Evolutionary conservation across 2,329 filamentous ascomycete species (phyloP), one percentile per base, ranked within the genome.

Genomic region (Aureobasidium sp.): DNA sequence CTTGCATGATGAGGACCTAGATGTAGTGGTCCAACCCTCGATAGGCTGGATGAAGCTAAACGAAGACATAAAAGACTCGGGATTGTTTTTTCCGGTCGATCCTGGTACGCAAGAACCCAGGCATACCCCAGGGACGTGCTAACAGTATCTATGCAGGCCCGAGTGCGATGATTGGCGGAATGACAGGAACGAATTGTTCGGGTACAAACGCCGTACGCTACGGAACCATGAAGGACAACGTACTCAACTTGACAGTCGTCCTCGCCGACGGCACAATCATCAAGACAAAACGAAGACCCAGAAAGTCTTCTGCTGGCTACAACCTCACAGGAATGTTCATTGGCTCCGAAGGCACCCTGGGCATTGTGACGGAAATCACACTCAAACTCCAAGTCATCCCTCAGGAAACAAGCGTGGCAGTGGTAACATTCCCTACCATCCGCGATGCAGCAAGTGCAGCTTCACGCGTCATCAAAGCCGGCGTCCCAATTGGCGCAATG

Each of bases 21-120:
- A 97, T 68, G 81, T 96, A 54, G 89, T 96, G 5, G 91, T 97
- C 3, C 92, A 97, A 72, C 92, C 92, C 3, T 89, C 89, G 7
- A 87, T 97, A 11, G 87, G 88, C n/a, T 97, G 91, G 91, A 91
- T 95, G 82, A 85, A 89, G 58, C 77, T 97, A 62, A 97, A 97
- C 69, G 85, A 88, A 66, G 80, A 85, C 53, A 85, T 89, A 69
- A 84, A 88, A 73, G 80, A 83, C 42, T 86, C 84, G 4, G 90
- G 90, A 0, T n/a, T 50, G 1, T 50, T 50, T 17, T 49, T 49
- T 24, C 47, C 24, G 24, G 24, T 24, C 24, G 24, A 24, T 24
- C 24, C 24, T 24, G 24, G 24, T 24, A 24, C 24, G 4, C 4
- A 24, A 24, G 24, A 24, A 24, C 24, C 24, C 24, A 24, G 24